Percentiles rank a stretch among this genome's conserved stretches.
Evolutionary conservation across 2,329 filamentous ascomycete species (phyloP).

Genomic region (Emericellopsis atlantica): DNA sequence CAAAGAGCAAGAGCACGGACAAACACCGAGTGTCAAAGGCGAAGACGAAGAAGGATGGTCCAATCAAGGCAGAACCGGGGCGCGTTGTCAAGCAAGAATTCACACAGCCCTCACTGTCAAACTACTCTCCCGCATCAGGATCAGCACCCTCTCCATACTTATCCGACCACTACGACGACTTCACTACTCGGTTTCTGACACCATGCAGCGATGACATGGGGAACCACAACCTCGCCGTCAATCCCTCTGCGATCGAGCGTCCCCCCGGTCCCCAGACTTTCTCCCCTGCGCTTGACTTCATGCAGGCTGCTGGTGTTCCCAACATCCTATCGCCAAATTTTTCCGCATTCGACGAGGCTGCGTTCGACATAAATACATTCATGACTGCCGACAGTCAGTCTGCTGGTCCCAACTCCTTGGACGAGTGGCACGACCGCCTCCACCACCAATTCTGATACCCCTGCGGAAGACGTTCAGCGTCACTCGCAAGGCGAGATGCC

Average conservation of each 20-base stretch:
- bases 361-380: conserved; percentile 25
- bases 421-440: conserved; percentile 18
- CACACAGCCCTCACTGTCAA: conserved; percentile 14
- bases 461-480: no score
- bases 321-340: conserved; percentile 19
- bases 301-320: conserved; percentile 10
- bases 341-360: conserved; percentile 25
- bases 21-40: conserved; percentile 33
- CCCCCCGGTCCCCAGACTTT: conserved; percentile 5
- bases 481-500: no score
- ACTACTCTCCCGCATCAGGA: conserved; percentile 25
- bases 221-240: conserved; percentile 6
- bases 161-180: conserved; percentile 20
- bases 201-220: conserved; percentile 40
- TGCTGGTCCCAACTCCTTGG: conserved; percentile 8
- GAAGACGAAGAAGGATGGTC: conserved; percentile 19
- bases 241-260: conserved; percentile 14
- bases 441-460: conserved; percentile 19
- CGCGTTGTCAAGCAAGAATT: conserved; percentile 24
- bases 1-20: conserved; percentile 20
- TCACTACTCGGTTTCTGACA: conserved; percentile 31
- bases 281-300: conserved; percentile 11
- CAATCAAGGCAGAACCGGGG: conserved; percentile 26
- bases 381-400: conserved; percentile 3
- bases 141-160: conserved; percentile 23